Percentiles rank a stretch among this genome's conserved stretches.
Evolutionary conservation across 352 stramenopile genomes (phyloP).

Genomic region (Phytophthora litchii): DNA sequence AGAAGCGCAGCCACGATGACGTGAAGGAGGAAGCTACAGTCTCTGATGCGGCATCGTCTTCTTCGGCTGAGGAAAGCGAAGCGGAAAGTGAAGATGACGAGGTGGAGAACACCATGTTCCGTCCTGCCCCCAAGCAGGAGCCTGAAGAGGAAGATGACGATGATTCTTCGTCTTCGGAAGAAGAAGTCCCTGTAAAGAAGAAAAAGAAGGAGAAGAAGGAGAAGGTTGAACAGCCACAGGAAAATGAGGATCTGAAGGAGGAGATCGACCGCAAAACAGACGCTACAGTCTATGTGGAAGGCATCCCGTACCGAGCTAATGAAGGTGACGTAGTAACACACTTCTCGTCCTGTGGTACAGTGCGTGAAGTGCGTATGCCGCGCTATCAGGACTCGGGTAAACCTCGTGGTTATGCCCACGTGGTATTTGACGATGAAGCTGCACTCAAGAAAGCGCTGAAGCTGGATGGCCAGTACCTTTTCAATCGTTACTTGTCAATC

Average conservation of each 20-base stretch:
- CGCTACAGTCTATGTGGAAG: slow-evolving; percentile 94
- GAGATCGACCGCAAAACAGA: slow-evolving; percentile 80
- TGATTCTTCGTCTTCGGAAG: slow-evolving; percentile 8
- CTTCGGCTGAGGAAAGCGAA: slow-evolving; percentile 21
- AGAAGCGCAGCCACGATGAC: slow-evolving; percentile 30
- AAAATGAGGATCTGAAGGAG: slow-evolving; percentile 49
- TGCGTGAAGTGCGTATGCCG: slow-evolving; percentile 94
- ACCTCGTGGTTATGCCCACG: slow-evolving; percentile 91
- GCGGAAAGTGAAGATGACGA: slow-evolving; percentile 51
- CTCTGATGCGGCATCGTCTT: slow-evolving; percentile 1
- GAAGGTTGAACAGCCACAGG: slow-evolving; percentile 15
- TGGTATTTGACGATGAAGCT: slow-evolving; percentile 88
- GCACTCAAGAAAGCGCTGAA: slow-evolving; percentile 82
- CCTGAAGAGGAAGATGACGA: slow-evolving; percentile 16
- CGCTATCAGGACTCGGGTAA: slow-evolving; percentile 92
- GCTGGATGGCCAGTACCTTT: slow-evolving; percentile 90
- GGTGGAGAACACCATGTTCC: slow-evolving; percentile 80
- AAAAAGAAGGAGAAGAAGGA: slow-evolving; percentile 20
- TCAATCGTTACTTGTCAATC: slow-evolving; percentile 91
- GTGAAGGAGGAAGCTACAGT: background rate
- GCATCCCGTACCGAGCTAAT: slow-evolving; percentile 93
- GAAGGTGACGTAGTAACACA: slow-evolving; percentile 92
- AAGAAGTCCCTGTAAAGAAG: slow-evolving; percentile 63
- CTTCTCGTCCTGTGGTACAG: slow-evolving; percentile 86
- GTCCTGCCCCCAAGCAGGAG: slow-evolving; percentile 41